Evolutionary conservation across 1,284 basidiomycete species (phyloP).

Genomic region (Crucibulum cyathiforme): DNA sequence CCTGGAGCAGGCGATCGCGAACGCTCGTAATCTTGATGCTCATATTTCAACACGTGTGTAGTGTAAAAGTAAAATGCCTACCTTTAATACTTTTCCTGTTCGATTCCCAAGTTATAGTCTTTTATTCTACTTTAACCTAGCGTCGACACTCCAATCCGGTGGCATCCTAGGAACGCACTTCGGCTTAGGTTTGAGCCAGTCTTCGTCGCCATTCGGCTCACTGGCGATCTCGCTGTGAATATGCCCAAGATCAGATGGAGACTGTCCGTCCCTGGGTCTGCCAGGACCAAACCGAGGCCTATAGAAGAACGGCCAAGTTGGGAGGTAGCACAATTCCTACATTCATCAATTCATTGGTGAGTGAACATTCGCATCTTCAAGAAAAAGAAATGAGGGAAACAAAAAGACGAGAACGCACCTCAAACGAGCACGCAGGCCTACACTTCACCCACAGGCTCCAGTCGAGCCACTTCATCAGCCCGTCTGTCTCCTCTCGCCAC

Average conservation of each 20-base stretch:
- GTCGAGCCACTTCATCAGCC: conserved; percentile 42
- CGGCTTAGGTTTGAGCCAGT: not conserved
- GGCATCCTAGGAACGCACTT: conserved; percentile 42
- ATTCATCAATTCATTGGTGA: not conserved
- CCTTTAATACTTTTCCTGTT: too few relatives aligned
- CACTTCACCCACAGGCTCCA: conserved; percentile 45
- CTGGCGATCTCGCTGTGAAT: too few relatives aligned
- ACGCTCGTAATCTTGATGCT: too few relatives aligned
- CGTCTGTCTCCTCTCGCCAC: conserved; percentile 24
- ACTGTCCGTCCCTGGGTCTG: not conserved
- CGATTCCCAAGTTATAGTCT: too few relatives aligned
- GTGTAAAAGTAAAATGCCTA: too few relatives aligned
- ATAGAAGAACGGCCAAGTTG: conserved; percentile 37
- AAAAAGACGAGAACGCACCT: conserved; percentile 23
- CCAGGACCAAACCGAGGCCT: too few relatives aligned
- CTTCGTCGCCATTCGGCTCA: not conserved
- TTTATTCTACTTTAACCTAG: too few relatives aligned
- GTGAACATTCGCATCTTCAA: not conserved
- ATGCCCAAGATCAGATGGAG: too few relatives aligned
- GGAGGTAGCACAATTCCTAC: conserved; percentile 45
- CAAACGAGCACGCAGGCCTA: conserved; percentile 34
- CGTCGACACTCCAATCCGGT: not conserved
- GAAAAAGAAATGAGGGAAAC: not conserved
- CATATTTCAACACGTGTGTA: too few relatives aligned
- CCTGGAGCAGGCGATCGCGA: too few relatives aligned